Evolutionary conservation across 2,329 filamentous ascomycete genomes (phyloP).

Genomic region (Paraconiothyrium sp.): DNA sequence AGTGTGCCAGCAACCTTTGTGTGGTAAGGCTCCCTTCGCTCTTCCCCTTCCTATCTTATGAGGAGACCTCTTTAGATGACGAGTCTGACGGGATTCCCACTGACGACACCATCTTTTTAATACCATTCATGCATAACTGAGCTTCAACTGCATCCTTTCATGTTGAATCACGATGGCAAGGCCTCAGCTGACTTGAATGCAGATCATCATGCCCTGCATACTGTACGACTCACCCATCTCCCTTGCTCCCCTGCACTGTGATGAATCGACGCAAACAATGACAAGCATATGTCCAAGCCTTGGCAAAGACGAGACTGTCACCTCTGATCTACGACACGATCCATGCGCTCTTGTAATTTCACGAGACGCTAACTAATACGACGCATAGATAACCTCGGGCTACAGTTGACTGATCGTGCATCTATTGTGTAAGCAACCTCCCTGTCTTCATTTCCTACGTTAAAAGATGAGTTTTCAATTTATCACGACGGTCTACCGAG

Average conservation of each 20-base stretch:
- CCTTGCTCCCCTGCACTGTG: constrained; percentile 57
- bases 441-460: constrained; percentile 19
- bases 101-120: constrained; percentile 69
- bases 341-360: constrained; percentile 27
- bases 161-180: constrained; percentile 9
- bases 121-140: constrained; percentile 74
- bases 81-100: constrained; percentile 80
- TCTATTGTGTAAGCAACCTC: constrained; percentile 23
- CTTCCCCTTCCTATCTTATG: constrained; percentile 23
- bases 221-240: constrained; percentile 15
- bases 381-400: constrained; percentile 20
- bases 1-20: too few species aligned
- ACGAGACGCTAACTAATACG: constrained; percentile 35
- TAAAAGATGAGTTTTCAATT: constrained; percentile 54
- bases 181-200: constrained; percentile 8
- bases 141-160: constrained; percentile 9
- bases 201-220: not conserved
- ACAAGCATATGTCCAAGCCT: constrained; percentile 99
- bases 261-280: constrained; percentile 82
- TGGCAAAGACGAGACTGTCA: constrained; percentile 59
- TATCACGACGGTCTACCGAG: constrained; percentile 92
- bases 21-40: constrained; percentile 30
- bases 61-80: constrained; percentile 73
- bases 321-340: constrained; percentile 39
- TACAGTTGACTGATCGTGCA: not conserved